phyloP scores from a whole-genome alignment of 139 green algal genomes.

The Cymbomonas tetramitiformis region DNA sequence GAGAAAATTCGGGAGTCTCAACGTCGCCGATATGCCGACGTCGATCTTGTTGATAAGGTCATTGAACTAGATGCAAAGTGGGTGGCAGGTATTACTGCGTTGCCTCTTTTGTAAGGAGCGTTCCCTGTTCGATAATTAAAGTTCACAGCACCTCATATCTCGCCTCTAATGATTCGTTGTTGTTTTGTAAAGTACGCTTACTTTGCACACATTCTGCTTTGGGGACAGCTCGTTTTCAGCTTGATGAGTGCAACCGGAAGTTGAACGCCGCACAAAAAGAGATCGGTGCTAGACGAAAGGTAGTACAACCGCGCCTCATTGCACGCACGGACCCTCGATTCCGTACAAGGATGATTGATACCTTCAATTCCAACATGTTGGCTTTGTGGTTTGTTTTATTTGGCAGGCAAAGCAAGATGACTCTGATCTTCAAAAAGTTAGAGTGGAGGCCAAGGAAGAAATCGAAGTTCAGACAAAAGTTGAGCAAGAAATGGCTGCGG shows the following conservation, averaged over 20 bases:
- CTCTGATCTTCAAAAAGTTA: conserved; percentile 55
- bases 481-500: conserved; percentile 43
- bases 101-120: not conserved
- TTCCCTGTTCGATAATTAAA: too few relatives aligned
- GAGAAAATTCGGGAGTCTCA: conserved; percentile 85
- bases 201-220: too few relatives aligned
- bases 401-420: conserved; percentile 72
- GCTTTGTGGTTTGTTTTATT: not conserved
- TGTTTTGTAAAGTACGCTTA: too few relatives aligned
- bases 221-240: conserved; percentile 33
- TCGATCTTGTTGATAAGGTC: conserved; percentile 74
- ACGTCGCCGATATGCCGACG: conserved; percentile 59
- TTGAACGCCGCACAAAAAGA: conserved; percentile 85
- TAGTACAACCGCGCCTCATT: too few relatives aligned
- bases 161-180: too few relatives aligned
- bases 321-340: not conserved
- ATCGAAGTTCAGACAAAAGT: conserved; percentile 23
- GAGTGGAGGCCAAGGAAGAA: conserved; percentile 57
- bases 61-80: conserved; percentile 78
- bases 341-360: too few relatives aligned
- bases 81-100: too few relatives aligned
- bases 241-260: conserved; percentile 73
- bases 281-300: conserved; percentile 58
- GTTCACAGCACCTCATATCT: too few relatives aligned
- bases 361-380: not conserved